Evolutionary conservation across 129 eudicot species (phyloP), one percentile per base, ranked within the genome.

Genomic region (Tagetes erecta): DNA sequence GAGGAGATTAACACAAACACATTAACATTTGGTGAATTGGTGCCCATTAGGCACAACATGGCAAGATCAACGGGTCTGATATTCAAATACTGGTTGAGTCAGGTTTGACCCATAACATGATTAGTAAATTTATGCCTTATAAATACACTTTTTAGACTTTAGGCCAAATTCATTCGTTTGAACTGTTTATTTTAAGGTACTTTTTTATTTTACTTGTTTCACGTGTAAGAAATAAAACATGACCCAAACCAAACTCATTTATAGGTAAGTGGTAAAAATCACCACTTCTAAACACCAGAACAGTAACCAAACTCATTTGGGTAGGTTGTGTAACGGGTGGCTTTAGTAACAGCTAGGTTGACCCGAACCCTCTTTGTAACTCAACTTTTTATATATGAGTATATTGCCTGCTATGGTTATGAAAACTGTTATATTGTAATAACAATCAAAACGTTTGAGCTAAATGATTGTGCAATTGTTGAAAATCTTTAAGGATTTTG

Each of bases 61-160:
- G 39, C 39, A 71, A 71, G 50, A 73, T 14, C 45, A 2, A 65
- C 6, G 57, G 44, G 76, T 59, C 57, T 5, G 35, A 51, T 7
- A 0, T 6, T 39, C 6, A 36, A 37, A 64, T 20, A 64, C 2
- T 2, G 49, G 46, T 39, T 3, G 3, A 42, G 39, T 27, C 34
- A 53, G n/a, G 64, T 8, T 34, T 31, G 39, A 34, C 2, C 40
- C 6, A 14, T 9, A 58, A 33, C 65, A 53, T 14, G 3, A 4
- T 4, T 53, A 14, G 31, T 6, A 53, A 30, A 31, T 27, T 27
- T 56, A 30, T 56, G 11, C 36, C 27, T 31, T 6, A 1, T 20
- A 55, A 30, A 14, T 55, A 1, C 9, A 14, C 8, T 1, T 51
- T 53, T 53, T 53, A 20, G 34, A 53, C 59, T n/a, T 20, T 20